phyloP scores from a whole-genome alignment of 1,139 yeast genomes.

The Pichia sp. region DNA sequence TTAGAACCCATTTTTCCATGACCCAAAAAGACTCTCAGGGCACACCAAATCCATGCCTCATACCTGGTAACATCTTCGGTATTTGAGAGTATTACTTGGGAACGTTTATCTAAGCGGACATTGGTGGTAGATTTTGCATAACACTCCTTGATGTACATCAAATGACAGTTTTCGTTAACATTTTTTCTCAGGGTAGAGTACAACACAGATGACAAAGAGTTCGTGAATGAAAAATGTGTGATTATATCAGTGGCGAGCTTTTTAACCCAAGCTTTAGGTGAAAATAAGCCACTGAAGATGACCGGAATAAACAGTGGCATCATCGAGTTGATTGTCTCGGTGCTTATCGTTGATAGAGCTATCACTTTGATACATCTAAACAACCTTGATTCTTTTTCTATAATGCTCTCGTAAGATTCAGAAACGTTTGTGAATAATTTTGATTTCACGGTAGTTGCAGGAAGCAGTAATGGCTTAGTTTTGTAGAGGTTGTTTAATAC shows the following conservation, averaged over 20 bases:
- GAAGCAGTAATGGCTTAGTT: constrained; percentile 27
- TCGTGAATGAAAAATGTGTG: constrained; percentile 45
- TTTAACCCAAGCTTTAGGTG: constrained; percentile 68
- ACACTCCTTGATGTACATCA: constrained; percentile 33
- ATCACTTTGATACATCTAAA: constrained; percentile 63
- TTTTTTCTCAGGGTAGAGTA: constrained; percentile 57
- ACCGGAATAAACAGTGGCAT: constrained; percentile 56
- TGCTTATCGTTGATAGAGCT: constrained; percentile 53
- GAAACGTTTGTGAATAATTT: constrained; percentile 30
- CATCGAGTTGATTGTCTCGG: constrained; percentile 36
- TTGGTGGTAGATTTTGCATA: constrained; percentile 21
- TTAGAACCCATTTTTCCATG: constrained; percentile 84
- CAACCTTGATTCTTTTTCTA: constrained; percentile 57
- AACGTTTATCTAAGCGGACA: constrained; percentile 26
- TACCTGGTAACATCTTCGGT: constrained; percentile 49
- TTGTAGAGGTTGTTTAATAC: constrained; percentile 37
- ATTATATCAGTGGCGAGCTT: constrained; percentile 80
- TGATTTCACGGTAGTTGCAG: constrained; percentile 3
- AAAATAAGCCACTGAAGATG: constrained; percentile 54
- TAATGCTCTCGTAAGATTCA: constrained; percentile 35
- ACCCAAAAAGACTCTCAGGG: constrained; percentile 75
- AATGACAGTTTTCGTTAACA: constrained; percentile 58
- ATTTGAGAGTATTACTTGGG: constrained; percentile 25
- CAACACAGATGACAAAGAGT: constrained; percentile 49
- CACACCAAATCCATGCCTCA: constrained; percentile 79